phyloP scores from a whole-genome alignment of 208 protist genomes.

The Kentomonas sorsogonicus region DNA sequence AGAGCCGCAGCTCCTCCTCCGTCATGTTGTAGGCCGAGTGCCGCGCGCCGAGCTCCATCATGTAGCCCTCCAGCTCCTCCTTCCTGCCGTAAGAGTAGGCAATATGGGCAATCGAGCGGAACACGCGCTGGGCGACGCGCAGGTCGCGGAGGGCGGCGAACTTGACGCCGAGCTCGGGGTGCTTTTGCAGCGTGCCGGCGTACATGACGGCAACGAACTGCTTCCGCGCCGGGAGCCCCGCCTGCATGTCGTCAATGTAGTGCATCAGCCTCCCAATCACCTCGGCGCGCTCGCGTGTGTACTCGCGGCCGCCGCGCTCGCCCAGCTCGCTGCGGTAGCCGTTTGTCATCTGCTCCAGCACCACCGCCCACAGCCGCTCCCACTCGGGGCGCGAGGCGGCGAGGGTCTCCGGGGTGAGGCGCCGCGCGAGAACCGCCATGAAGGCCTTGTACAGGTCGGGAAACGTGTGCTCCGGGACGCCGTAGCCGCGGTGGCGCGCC shows the following conservation, averaged over 20 bases:
- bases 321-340: conserved; percentile 40
- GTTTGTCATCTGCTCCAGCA: conserved; percentile 43
- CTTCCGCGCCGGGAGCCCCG: no score
- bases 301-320: no score
- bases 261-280: no score
- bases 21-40: conserved; percentile 49
- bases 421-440: conserved; percentile 28
- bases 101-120: conserved; percentile 37
- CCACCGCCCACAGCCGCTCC: conserved; percentile 44
- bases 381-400: conserved; percentile 43
- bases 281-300: no score
- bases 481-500: conserved; percentile 40
- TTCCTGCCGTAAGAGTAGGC: conserved; percentile 33
- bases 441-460: conserved; percentile 45
- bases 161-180: conserved; percentile 33
- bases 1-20: conserved; percentile 26
- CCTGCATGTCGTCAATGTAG: no score
- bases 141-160: conserved; percentile 47
- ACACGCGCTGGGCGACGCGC: conserved; percentile 30
- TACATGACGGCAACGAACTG: conserved; percentile 61
- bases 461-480: conserved; percentile 32
- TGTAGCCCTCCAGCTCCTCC: conserved; percentile 29
- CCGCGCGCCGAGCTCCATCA: conserved; percentile 41
- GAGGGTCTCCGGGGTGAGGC: conserved; percentile 48
- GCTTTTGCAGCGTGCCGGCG: conserved; percentile 49